phyloP scores from a whole-genome alignment of 495 filamentous ascomycete genomes.

The Trichoderma virens region DNA sequence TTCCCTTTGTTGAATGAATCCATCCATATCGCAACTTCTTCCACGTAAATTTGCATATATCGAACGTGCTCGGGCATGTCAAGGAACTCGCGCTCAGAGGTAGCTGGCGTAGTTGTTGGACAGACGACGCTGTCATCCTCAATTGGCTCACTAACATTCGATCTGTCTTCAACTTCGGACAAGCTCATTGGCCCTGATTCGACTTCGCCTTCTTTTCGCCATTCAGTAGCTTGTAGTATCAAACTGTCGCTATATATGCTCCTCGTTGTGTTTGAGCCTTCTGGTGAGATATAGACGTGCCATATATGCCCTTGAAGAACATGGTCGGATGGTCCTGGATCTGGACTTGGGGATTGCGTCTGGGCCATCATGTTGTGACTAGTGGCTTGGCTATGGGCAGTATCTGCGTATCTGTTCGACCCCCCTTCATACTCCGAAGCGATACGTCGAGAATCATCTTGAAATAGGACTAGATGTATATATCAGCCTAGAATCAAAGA shows the following conservation, averaged over 20 bases:
- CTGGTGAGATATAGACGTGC: background rate
- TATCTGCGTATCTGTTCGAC: slow-evolving; percentile 56
- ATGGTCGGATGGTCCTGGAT: background rate
- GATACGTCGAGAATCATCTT: slow-evolving; percentile 85
- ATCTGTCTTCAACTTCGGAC: background rate
- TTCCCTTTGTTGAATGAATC: slow-evolving; percentile 81
- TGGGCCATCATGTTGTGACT: background rate
- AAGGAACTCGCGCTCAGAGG: slow-evolving; percentile 46
- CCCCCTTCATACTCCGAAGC: slow-evolving; percentile 90
- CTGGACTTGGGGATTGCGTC: background rate
- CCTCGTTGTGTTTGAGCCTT: slow-evolving; percentile 2
- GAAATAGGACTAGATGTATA: slow-evolving; percentile 50
- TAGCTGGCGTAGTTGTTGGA: background rate
- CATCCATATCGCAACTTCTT: slow-evolving; percentile 91
- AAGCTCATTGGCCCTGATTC: background rate
- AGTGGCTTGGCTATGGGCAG: background rate
- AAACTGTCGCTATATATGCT: slow-evolving; percentile 7
- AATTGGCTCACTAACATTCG: background rate
- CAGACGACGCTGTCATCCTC: background rate
- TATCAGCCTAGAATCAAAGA: background rate
- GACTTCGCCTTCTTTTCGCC: background rate
- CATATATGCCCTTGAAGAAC: background rate
- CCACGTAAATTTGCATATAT: slow-evolving; percentile 85
- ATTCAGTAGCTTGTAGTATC: background rate
- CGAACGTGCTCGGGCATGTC: slow-evolving; percentile 66